Conservation (phyloP, 768 basidiomycete species). For the Dioszegia hungarica region DNA sequence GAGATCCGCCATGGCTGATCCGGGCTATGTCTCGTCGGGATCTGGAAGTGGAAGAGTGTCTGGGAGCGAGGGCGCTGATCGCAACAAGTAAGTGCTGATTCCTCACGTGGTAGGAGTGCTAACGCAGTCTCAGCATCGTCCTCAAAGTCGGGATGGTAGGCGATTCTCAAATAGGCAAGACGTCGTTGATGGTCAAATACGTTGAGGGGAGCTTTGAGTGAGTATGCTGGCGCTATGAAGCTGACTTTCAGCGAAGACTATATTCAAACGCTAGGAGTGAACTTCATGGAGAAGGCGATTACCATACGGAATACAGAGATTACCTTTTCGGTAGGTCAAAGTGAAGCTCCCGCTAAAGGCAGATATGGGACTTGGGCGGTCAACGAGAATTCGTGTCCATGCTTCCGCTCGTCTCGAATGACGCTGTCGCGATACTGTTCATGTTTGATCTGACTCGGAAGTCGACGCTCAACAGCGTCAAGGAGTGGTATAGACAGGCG, state of each 20-base stretch:
- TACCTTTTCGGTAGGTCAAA: constrained; percentile 68
- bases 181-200: constrained; percentile 98
- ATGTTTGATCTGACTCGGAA: constrained; percentile 99
- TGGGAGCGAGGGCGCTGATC: constrained; percentile 38
- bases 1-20: constrained; percentile 28
- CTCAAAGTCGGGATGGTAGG: constrained; percentile 99
- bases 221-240: constrained; percentile 3
- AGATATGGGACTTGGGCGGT: constrained; percentile 92
- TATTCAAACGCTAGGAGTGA: constrained; percentile 99
- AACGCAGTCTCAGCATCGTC: constrained; percentile 57
- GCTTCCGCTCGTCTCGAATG: constrained; percentile 96
- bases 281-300: constrained; percentile 99
- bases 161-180: constrained; percentile 98
- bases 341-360: neutral
- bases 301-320: constrained; percentile 96
- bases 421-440: constrained; percentile 98
- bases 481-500: constrained; percentile 99
- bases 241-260: constrained; percentile 55
- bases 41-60: constrained; percentile 42
- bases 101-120: neutral
- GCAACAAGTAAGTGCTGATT: constrained; percentile 27
- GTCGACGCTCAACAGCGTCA: constrained; percentile 94
- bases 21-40: constrained; percentile 39
- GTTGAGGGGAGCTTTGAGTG: constrained; percentile 93
- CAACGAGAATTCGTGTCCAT: constrained; percentile 99